Evolutionary conservation across 495 filamentous ascomycete species (phyloP).

Genomic region (Neurospora intermedia): DNA sequence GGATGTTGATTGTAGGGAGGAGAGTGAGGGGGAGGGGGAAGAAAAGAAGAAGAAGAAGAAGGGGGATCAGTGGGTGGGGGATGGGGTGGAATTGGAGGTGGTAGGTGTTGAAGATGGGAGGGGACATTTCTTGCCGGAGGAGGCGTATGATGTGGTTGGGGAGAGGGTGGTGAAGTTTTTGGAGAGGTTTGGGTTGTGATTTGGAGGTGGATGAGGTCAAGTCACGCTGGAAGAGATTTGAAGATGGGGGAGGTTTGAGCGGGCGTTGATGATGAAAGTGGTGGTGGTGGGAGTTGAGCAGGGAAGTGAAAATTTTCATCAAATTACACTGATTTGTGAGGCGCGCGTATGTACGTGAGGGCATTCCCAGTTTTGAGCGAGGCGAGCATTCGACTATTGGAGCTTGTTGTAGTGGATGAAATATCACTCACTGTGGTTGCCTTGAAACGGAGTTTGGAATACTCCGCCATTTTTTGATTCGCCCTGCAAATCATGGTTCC

Average conservation of each 20-base stretch:
- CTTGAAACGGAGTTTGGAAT: not conserved
- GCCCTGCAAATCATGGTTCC: not conserved
- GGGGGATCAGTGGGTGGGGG: conserved; percentile 26
- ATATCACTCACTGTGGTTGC: too few species aligned
- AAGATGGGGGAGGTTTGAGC: not conserved
- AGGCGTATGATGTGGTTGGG: conserved; percentile 30
- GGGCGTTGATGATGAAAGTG: too few species aligned
- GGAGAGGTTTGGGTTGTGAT: not conserved
- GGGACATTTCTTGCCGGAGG: conserved; percentile 44
- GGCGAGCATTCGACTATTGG: not conserved
- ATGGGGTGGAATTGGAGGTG: conserved; percentile 16
- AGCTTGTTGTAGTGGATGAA: not conserved
- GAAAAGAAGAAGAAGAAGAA: not conserved
- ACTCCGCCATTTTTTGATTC: not conserved
- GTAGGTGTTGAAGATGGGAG: conserved; percentile 26
- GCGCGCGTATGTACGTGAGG: not conserved
- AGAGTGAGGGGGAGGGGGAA: not conserved
- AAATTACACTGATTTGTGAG: not conserved
- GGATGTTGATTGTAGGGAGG: not conserved
- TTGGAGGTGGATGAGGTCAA: not conserved
- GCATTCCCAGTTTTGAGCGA: not conserved
- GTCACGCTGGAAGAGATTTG: not conserved
- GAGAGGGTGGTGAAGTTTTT: conserved; percentile 21
- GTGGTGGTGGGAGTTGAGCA: too few species aligned
- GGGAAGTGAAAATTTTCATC: too few species aligned